These are phyloP conservation scores for Cyclotella distinguenda DNA, from an alignment of 108 stramenopile genomes.

Conservation along the genomic window DNA sequence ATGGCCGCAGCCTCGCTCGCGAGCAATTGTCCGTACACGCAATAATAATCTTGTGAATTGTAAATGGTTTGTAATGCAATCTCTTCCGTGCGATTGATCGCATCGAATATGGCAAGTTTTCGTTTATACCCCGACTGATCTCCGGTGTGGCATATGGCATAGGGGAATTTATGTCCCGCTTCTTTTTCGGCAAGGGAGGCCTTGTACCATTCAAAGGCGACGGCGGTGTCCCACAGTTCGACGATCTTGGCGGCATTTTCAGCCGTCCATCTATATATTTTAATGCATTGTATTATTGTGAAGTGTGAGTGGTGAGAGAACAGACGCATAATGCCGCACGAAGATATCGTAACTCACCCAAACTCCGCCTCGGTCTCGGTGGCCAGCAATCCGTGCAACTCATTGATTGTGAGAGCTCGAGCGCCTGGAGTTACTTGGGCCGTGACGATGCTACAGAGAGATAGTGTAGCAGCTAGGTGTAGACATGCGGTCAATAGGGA, in stretches of 20 bases:
- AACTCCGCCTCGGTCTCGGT: constrained; percentile 16
- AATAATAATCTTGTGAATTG: constrained; percentile 24
- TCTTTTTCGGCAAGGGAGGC: constrained; percentile 5
- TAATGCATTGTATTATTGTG: too few relatives aligned
- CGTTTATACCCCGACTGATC: constrained; percentile 17
- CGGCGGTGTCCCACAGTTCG: constrained; percentile 17
- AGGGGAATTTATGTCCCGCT: constrained; percentile 15
- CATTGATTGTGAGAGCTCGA: constrained; percentile 13
- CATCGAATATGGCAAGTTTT: constrained; percentile 7
- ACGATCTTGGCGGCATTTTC: not conserved
- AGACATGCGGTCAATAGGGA: not conserved
- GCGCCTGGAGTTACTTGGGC: constrained; percentile 3
- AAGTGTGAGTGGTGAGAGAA: too few relatives aligned
- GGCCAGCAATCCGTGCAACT: constrained; percentile 1
- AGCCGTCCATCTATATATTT: constrained; percentile 15
- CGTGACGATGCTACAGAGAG: not conserved
- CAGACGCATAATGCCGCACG: too few relatives aligned
- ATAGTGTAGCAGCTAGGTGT: not conserved
- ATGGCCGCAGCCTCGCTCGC: constrained; percentile 9
- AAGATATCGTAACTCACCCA: constrained; percentile 10
- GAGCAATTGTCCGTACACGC: constrained; percentile 21
- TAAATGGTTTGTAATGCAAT: constrained; percentile 16
- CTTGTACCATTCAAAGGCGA: constrained; percentile 18
- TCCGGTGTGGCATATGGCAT: constrained; percentile 21
- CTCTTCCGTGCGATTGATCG: not conserved